Evolutionary conservation across 208 protist genomes (phyloP), one percentile per base, ranked within the genome.

Genomic region (Crithidia brevicula): DNA sequence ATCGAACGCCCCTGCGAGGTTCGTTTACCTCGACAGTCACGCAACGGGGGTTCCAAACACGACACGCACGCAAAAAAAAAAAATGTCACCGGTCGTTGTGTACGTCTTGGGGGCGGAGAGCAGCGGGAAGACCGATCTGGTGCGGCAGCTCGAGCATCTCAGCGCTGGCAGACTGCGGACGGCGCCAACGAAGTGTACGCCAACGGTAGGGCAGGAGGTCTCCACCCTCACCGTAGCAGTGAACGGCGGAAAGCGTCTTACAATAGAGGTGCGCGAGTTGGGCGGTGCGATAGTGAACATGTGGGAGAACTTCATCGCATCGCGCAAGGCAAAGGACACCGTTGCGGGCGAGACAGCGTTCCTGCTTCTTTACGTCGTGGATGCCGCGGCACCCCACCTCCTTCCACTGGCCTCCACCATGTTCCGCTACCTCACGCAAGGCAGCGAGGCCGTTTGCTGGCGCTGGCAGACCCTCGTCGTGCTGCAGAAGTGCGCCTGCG

Each of bases 171-270:
- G 57, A 18, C 53, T 91, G 15, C 38, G 25, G 13, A 61, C 54
- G 3, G 45, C 52, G 23, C 82, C 81, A 1, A 62, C 27, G 11
- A 68, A 79, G 25, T 59, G 81, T 5, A 45, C 60, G 16, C 72
- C 91, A 30, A 96, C 91, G 10, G 81, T 72, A 27, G 91, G 88
- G 30, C 91, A 96, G 53, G 81, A 91, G 50, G 71, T 96, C 42
- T 50, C 65, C 33, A 66, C 34, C n/a, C 18, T 91, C 50, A 23
- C 11, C 28, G 16, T 91, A 3, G 13, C 47, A 2, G 22, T 27
- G 34, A n/a, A 18, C 9, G 46, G 18, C 28, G 36, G 69, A 28
- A 61, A 62, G 65, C 42, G 53, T 38, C 62, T 27, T 11, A 65
- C 66, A n/a, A 67, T 93, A 7, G 85, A 93, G 56, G 15, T 92